Evolutionary conservation across 495 filamentous ascomycete species (phyloP).

Genomic region (Hypoxylon fragiforme): DNA sequence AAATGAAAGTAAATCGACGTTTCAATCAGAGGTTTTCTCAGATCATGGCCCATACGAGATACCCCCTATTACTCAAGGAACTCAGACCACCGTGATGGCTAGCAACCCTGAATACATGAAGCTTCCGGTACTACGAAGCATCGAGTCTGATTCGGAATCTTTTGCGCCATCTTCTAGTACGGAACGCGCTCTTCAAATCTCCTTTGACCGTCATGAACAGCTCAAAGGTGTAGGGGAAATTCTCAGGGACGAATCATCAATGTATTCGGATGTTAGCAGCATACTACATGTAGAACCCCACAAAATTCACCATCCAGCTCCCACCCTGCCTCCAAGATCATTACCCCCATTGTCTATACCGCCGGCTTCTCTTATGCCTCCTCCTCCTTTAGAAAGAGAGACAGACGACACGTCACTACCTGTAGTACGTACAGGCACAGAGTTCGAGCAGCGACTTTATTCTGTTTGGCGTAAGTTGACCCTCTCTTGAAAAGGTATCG

Average conservation of each 20-base stretch:
- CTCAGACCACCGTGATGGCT: slow-evolving; percentile 35
- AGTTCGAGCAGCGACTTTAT: slow-evolving; percentile 25
- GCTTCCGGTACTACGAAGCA: background rate
- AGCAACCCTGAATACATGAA: slow-evolving; percentile 15
- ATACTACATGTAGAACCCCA: background rate
- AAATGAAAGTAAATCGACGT: slow-evolving; percentile 24
- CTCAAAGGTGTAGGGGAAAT: slow-evolving; percentile 1
- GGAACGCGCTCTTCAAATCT: slow-evolving; percentile 25
- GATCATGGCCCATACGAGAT: slow-evolving; percentile 10
- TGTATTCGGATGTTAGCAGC: slow-evolving; percentile 4
- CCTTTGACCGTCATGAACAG: slow-evolving; percentile 7
- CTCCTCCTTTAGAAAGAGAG: slow-evolving; percentile 5
- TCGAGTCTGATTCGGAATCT: slow-evolving; percentile 23
- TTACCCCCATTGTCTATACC: background rate
- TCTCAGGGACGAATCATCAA: background rate
- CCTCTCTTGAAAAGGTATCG: background rate
- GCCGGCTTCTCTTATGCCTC: background rate
- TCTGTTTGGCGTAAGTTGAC: slow-evolving; percentile 37
- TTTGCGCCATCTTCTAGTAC: slow-evolving; percentile 32
- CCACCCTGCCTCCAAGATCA: slow-evolving; percentile 1
- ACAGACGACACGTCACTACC: background rate
- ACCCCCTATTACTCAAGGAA: slow-evolving; percentile 20
- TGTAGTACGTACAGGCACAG: background rate
- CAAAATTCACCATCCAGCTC: background rate
- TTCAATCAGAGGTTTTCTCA: slow-evolving; percentile 37